A percentile compares a stretch with the other conserved stretches of the same genome.
Evolutionary conservation across 2,329 filamentous ascomycete genomes (phyloP).

Genomic region (Sarocladium strictum): DNA sequence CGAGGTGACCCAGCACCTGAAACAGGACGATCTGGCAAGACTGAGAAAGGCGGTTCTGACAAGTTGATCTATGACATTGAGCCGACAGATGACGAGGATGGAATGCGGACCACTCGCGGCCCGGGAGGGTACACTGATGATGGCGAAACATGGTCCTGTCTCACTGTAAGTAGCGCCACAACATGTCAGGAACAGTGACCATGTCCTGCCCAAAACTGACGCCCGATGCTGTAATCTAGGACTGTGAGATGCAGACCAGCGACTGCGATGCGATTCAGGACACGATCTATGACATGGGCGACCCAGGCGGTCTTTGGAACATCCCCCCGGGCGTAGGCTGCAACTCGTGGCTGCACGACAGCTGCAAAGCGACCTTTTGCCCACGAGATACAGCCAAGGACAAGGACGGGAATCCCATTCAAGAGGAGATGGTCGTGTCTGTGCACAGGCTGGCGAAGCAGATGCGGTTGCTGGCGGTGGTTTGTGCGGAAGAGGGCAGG

Average conservation of each 20-base stretch:
- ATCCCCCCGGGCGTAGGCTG: not conserved
- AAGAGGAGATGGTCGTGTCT: not conserved
- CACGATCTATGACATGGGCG: not conserved
- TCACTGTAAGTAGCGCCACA: not conserved
- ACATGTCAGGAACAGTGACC: too few relatives aligned
- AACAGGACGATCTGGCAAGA: not conserved
- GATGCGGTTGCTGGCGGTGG: not conserved
- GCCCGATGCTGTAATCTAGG: not conserved
- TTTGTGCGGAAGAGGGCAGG: not conserved
- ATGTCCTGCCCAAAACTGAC: too few relatives aligned
- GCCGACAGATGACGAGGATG: not conserved
- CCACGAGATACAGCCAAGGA: not conserved
- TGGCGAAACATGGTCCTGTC: not conserved
- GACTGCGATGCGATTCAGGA: not conserved
- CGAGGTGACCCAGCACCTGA: not conserved
- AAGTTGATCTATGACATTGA: not conserved
- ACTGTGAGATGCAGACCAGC: not conserved
- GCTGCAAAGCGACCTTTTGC: slow-evolving; percentile 6
- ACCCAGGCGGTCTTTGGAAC: not conserved
- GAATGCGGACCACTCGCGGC: not conserved
- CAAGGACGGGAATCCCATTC: not conserved
- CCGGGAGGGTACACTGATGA: slow-evolving; percentile 5
- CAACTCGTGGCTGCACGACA: slow-evolving; percentile 6
- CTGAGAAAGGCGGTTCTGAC: not conserved
- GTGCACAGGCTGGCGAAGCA: not conserved